These are phyloP conservation scores for Trametes versicolor DNA, from an alignment of 1,284 basidiomycete genomes.

Conservation along the genomic window DNA sequence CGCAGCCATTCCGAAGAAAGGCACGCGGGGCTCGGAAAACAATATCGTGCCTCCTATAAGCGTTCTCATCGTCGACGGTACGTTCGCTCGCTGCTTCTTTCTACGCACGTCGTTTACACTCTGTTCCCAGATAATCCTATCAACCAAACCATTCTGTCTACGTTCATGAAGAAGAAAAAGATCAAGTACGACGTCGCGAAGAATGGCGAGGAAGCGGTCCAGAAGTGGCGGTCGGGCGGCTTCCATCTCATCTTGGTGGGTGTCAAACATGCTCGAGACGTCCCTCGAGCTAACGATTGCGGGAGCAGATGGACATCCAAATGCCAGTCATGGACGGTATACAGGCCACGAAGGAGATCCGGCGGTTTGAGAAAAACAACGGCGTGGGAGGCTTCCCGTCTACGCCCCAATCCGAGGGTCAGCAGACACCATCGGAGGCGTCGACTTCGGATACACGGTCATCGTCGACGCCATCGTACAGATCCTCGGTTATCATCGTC, in stretches of 20 bases:
- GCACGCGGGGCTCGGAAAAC: conserved; percentile 43
- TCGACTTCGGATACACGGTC: conserved; percentile 50
- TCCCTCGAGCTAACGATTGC: conserved; percentile 9
- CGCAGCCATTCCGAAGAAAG: conserved; percentile 39
- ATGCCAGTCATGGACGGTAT: conserved; percentile 99
- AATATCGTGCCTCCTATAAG: conserved; percentile 93
- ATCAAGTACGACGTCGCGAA: conserved; percentile 96
- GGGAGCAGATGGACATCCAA: conserved; percentile 96
- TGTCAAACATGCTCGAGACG: conserved; percentile 28
- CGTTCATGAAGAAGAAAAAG: conserved; percentile 96
- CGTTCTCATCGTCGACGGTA: conserved; percentile 95
- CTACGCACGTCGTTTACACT: conserved; percentile 3
- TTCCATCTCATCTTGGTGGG: conserved; percentile 96
- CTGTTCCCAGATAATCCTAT: conserved; percentile 90
- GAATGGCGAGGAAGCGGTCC: conserved; percentile 95
- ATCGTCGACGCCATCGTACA: conserved; percentile 63
- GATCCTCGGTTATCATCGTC: conserved; percentile 97
- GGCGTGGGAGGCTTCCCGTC: conserved; percentile 79
- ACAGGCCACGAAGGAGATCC: conserved; percentile 95
- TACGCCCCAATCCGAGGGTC: conserved; percentile 68
- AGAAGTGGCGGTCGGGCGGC: conserved; percentile 93
- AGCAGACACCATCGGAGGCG: conserved; percentile 62
- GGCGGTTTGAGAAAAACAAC: conserved; percentile 80
- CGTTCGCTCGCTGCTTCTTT: conserved; percentile 38
- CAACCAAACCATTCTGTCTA: conserved; percentile 96